Percentiles rank a stretch among this genome's conserved stretches.
Evolutionary conservation across 495 filamentous ascomycete genomes (phyloP).

Genomic region (Talaromyces stipitatus): DNA sequence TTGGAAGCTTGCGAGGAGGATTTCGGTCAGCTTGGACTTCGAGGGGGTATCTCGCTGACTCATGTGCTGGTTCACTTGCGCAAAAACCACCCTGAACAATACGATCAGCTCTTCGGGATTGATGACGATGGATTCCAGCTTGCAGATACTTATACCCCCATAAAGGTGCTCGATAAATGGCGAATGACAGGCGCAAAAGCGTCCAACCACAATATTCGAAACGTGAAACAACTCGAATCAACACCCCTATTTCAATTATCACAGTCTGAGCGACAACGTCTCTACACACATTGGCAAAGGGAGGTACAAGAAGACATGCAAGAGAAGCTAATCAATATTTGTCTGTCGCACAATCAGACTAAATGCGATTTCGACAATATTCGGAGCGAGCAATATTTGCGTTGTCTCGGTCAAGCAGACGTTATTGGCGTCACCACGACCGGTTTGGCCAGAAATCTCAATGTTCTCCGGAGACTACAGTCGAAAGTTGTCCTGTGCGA

Average conservation of each 20-base stretch:
- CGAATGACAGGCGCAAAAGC: conserved; percentile 2
- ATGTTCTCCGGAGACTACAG: conserved; percentile 49
- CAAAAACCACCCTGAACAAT: conserved; percentile 10
- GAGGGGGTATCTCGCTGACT: not conserved
- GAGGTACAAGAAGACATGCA: conserved; percentile 14
- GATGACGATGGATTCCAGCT: conserved; percentile 22
- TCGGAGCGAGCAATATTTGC: conserved; percentile 25
- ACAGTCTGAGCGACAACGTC: conserved; percentile 12
- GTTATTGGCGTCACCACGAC: conserved; percentile 74
- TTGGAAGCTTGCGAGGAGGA: not conserved
- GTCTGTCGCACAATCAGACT: conserved; percentile 16
- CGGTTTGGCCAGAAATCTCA: conserved; percentile 59
- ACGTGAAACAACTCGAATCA: conserved; percentile 8
- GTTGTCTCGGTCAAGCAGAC: conserved; percentile 31
- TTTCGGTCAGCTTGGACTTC: not conserved
- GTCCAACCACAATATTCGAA: conserved; percentile 6
- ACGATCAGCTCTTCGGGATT: conserved; percentile 18
- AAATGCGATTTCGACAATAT: conserved; percentile 25
- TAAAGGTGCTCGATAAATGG: conserved; percentile 23
- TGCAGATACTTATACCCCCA: conserved; percentile 19
- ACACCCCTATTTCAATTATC: conserved; percentile 18
- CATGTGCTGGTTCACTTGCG: conserved; percentile 12
- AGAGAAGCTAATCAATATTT: not conserved
- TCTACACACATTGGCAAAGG: conserved; percentile 38
- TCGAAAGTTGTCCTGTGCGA: conserved; percentile 64